Evolutionary conservation across 495 filamentous ascomycete species (phyloP).

Genomic region (Lasiosphaeriaceae sp.): DNA sequence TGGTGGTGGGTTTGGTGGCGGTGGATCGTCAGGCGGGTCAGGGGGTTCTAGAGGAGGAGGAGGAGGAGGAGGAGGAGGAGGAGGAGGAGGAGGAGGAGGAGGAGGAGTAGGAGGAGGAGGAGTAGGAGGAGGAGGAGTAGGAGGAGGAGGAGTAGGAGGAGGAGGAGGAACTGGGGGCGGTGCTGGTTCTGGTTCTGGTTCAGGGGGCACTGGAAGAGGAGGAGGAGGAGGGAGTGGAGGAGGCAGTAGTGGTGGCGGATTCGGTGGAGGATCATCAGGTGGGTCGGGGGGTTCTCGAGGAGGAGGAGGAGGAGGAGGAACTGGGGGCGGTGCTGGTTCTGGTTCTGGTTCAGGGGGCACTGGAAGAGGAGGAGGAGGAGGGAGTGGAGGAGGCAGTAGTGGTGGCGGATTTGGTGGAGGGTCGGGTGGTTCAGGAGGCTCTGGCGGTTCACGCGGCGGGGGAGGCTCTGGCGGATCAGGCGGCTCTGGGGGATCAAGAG

Average conservation of each 20-base stretch:
- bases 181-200: neutral
- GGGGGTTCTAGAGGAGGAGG: neutral
- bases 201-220: neutral
- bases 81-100: neutral
- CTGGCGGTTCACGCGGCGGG: slow-evolving; percentile 1
- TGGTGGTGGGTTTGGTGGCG: neutral
- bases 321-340: neutral
- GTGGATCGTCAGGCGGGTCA: slow-evolving; percentile 1
- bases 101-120: slow-evolving; percentile 5
- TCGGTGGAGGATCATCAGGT: slow-evolving; percentile 3
- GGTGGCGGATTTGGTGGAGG: slow-evolving; percentile 6
- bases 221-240: slow-evolving; percentile 2
- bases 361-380: slow-evolving; percentile 4
- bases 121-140: slow-evolving; percentile 1
- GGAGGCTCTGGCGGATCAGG: neutral
- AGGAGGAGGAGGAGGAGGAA: slow-evolving; percentile 4
- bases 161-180: slow-evolving; percentile 2
- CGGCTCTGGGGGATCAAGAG: neutral
- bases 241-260: slow-evolving; percentile 3
- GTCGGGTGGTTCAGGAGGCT: neutral
- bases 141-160: slow-evolving; percentile 1
- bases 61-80: slow-evolving; percentile 4
- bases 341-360: neutral
- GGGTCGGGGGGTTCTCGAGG: slow-evolving; percentile 4
- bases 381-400: neutral